Evolutionary conservation across 768 basidiomycete species (phyloP), one percentile per base, ranked within the genome.

Genomic region (Termitomyces sp.): DNA sequence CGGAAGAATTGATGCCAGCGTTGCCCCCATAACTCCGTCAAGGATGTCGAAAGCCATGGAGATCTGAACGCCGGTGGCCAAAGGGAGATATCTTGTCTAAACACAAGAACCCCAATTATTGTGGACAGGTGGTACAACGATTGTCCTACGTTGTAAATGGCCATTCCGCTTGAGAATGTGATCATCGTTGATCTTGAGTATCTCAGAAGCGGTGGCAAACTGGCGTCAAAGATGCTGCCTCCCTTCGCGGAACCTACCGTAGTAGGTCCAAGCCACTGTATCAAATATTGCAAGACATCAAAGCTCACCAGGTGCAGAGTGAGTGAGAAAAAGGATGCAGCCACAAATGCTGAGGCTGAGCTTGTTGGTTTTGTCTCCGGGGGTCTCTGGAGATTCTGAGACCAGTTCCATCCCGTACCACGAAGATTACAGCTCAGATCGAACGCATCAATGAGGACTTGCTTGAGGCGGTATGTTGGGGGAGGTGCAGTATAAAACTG

Each of bases 1-100:
- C 86, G 78, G 63, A 87, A 85, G 5, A 83, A 58, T 62, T 88
- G 86, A 61, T 90, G 88, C 88, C 89, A 90, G n/a, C 79, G 70
- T 54, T 59, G 66, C 4, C 78, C 73, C 89, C 88, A 90, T 56
- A 86, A 82, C 23, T 83, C 78, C 37, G 72, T 67, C n/a, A 90
- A 68, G 4, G 85, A 87, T 3, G 81, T 82, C 0, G 83, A 66
- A 10, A 65, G 41, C 79, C 81, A 89, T 4, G 88, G 88, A 6
- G 69, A 50, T 53, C 81, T 71, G 66, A 87, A 87, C 23, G 83
- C 57, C 1, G 85, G 87, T 0, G 87, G 88, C 85, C 86, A 89
- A 49, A 82, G 75, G 0, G 70, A 71, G 0, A 79, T 77, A 45
- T 72, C 60, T 65, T 86, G 83, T 25, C 65, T 63, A 45, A 87